Percentiles rank a stretch among this genome's conserved stretches.
These are phyloP conservation scores for Boletus speciosus DNA, from an alignment of 768 basidiomycete species.

Conservation along the genomic window DNA sequence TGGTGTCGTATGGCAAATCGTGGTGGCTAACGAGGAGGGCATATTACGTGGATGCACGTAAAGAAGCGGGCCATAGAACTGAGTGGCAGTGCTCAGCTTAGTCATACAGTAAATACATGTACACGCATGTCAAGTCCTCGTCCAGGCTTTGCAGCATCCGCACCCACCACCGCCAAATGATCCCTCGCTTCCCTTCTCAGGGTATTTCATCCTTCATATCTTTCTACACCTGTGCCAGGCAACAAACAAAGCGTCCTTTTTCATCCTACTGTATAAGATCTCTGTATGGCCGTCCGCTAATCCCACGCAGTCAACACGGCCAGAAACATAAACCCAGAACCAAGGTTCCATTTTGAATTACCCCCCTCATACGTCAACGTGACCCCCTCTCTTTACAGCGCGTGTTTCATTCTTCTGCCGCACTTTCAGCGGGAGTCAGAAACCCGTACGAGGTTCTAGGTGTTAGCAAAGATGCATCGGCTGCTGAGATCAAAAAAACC, in stretches of 20 bases:
- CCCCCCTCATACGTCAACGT: slow-evolving; percentile 9
- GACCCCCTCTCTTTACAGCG: slow-evolving; percentile 47
- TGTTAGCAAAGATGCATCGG: slow-evolving; percentile 74
- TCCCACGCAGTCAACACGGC: slow-evolving; percentile 14
- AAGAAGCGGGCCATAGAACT: no score
- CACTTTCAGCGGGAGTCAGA: slow-evolving; percentile 52
- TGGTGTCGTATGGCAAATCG: slow-evolving; percentile 85
- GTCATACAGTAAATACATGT: slow-evolving; percentile 22
- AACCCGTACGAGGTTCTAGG: slow-evolving; percentile 93
- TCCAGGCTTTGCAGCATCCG: not conserved
- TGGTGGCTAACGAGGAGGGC: slow-evolving; percentile 57
- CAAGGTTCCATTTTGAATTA: slow-evolving; percentile 38
- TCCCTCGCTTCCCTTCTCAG: slow-evolving; percentile 47
- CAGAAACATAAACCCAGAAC: slow-evolving; percentile 22
- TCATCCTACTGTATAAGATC: slow-evolving; percentile 40
- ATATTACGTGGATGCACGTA: no score
- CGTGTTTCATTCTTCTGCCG: slow-evolving; percentile 65
- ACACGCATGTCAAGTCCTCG: slow-evolving; percentile 3
- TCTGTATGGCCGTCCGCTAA: slow-evolving; percentile 24
- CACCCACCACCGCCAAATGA: slow-evolving; percentile 36
- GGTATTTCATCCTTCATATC: slow-evolving; percentile 52
- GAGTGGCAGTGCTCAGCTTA: slow-evolving; percentile 8
- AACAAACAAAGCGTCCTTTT: slow-evolving; percentile 32
- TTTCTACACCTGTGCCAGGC: slow-evolving; percentile 53
- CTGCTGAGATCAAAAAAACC: slow-evolving; percentile 92